Evolutionary conservation across 768 basidiomycete genomes (phyloP), one percentile per base, ranked within the genome.

Genomic region (Kwoniella bestiolae): DNA sequence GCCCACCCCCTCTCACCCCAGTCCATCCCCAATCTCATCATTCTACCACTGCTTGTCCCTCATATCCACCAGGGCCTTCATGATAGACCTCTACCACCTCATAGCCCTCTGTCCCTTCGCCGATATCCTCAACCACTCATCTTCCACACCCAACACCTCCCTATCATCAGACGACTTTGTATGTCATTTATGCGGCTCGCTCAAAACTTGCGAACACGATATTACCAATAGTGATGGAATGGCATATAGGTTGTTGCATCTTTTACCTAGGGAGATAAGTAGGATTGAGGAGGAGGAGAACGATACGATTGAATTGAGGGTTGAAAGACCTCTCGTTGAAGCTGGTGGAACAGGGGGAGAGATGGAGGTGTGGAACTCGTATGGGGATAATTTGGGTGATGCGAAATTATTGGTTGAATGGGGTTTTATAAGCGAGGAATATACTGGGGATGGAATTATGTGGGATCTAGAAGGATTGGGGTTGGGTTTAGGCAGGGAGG

Each of bases 41-140:
- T 70, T 51, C 41, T 52, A 65, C n/a, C 82, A 84, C 55, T 86
- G 88, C 6, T 88, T 85, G 73, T 81, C 85, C 2, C 84, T 92
- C 38, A 90, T 94, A 53, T 90, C 89, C 3, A 90, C 91, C 4
- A 84, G 92, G 41, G 88, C 92, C 7, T 94, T 94, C 80, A 83
- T 91, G 64, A 87, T 92, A 65, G 92, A 94, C 79, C 85, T 86
- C 6, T 92, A 87, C 75, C 91, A 92, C 76, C 87, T 87, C 5
- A 82, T 93, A 18, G 85, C 89, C 0, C 89, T 94, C 86, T 91
- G 92, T n/a, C 91, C 92, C 2, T 85, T 93, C 66, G 91, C 91
- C 38, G 92, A 93, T 81, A 85, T 76, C 18, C 75, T 76, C 65
- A 73, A 79, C 47, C 72, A 75, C 51, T 56, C 58, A 31, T 65